Evolutionary conservation across 352 stramenopile species (phyloP), one percentile per base, ranked within the genome.

Genomic region (Globisporangium solare): DNA sequence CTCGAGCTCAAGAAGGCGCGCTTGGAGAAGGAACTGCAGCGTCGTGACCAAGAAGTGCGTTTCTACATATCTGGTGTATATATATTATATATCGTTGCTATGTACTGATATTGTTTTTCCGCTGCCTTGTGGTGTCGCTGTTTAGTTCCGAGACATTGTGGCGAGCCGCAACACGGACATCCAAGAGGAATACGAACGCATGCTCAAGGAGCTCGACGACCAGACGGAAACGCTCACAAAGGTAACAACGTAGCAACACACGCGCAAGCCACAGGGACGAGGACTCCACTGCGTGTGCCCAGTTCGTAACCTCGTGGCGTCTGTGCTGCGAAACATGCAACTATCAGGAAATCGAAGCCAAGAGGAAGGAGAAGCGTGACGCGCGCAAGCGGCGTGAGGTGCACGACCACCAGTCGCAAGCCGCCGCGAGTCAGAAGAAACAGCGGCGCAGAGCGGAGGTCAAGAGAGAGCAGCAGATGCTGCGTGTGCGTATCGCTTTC

Each of bases 171-270:
- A 91, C 48, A 82, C 65, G 5, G 78, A 86, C 56, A 79, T 91
- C 21, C 81, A 90, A 64, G 78, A 89, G 32, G 76, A 88, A 54
- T 91, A 88, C 48, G 72, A 76, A 46, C 78, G 78, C 14, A 87
- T 91, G 76, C 67, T 89, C 10, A 79, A 80, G 53, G 76, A 89
- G 45, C 60, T 89, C 37, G 81, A 91, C 17, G 80, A 90, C 52
- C 77, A 88, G 54, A 70, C 66, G 1, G 76, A 75, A 41, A 58
- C 56, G 32, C 65, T 90, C 22, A 49, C 61, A 31, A 56, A 66
- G 43, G 64, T 60, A 52, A 6, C 45, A 3, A 58, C 21, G 4
- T 13, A 43, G 7, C 39, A 43, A 6, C 39, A 14, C 18, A 4
- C 13, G 40, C 42, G 50, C 5, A 35, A 35, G 27, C 5, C 27